These are phyloP conservation scores for Phytopythium mirpurense DNA, from an alignment of 352 stramenopile genomes.

Conservation along the genomic window DNA sequence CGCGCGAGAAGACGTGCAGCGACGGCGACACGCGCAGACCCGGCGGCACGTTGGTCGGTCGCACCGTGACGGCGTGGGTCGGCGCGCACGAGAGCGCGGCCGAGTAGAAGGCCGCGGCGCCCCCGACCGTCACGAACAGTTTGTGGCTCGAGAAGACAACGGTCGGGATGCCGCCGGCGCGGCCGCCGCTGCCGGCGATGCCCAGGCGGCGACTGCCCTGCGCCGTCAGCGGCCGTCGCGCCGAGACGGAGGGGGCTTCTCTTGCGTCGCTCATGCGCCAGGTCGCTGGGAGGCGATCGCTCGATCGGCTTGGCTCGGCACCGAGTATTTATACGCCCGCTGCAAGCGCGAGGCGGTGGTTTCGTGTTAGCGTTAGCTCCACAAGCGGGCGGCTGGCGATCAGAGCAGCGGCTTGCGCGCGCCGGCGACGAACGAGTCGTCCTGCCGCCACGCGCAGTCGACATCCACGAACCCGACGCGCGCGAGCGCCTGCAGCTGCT, in stretches of 20 bases:
- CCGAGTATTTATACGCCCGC: too few relatives aligned
- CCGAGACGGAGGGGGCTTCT: too few relatives aligned
- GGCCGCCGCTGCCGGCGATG: neutral
- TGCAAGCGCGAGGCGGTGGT: too few relatives aligned
- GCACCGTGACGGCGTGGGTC: slow-evolving; percentile 38
- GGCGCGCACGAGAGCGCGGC: slow-evolving; percentile 35
- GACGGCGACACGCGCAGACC: slow-evolving; percentile 43
- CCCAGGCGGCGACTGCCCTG: slow-evolving; percentile 4
- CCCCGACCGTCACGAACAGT: slow-evolving; percentile 37
- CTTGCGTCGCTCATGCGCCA: neutral
- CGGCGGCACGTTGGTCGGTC: slow-evolving; percentile 37
- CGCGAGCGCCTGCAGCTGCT: slow-evolving; percentile 52
- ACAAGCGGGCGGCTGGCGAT: too few relatives aligned
- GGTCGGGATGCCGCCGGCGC: slow-evolving; percentile 14
- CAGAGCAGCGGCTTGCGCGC: slow-evolving; percentile 28
- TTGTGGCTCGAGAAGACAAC: slow-evolving; percentile 29
- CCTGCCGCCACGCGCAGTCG: slow-evolving; percentile 66
- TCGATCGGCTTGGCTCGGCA: neutral
- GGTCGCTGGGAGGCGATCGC: too few relatives aligned
- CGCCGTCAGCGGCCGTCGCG: neutral
- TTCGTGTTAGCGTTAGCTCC: too few relatives aligned
- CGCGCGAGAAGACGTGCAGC: slow-evolving; percentile 35
- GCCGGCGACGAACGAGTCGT: slow-evolving; percentile 72
- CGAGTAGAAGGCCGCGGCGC: slow-evolving; percentile 49
- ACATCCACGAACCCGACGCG: slow-evolving; percentile 64